These are phyloP conservation scores for Yarrowia sp. DNA, from an alignment of 805 yeast species.

Conservation along the genomic window DNA sequence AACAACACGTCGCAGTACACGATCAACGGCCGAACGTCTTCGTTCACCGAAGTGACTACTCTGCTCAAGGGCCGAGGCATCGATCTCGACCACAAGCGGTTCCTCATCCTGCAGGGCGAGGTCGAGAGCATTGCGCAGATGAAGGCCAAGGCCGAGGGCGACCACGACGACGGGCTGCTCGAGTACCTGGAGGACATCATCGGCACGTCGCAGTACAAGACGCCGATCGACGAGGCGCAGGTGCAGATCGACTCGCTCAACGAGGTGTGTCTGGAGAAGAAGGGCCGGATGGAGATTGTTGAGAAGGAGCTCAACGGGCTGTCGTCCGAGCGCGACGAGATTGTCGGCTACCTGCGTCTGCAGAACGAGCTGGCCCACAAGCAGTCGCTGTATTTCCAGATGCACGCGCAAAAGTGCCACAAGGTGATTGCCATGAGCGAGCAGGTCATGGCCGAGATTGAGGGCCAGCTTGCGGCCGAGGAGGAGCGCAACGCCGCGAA, in stretches of 20 bases:
- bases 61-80: constrained; percentile 78
- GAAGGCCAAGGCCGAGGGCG: constrained; percentile 95
- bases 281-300: constrained; percentile 73
- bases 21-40: constrained; percentile 66
- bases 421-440: constrained; percentile 44
- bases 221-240: constrained; percentile 63
- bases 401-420: constrained; percentile 44
- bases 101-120: constrained; percentile 93
- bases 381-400: constrained; percentile 57
- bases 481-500: constrained; percentile 42
- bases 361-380: constrained; percentile 61
- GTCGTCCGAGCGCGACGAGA: constrained; percentile 64
- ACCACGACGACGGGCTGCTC: constrained; percentile 86
- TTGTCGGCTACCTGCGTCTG: constrained; percentile 58
- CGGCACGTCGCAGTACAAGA: constrained; percentile 85
- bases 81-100: constrained; percentile 91
- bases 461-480: constrained; percentile 47
- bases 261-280: constrained; percentile 77
- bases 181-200: constrained; percentile 96
- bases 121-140: constrained; percentile 97
- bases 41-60: constrained; percentile 73
- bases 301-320: constrained; percentile 66
- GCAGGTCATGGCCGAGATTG: constrained; percentile 43
- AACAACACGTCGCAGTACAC: constrained; percentile 77
- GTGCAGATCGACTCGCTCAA: constrained; percentile 68